phyloP scores from a whole-genome alignment of 1,284 basidiomycete species.

The Papiliotrema flavescens region DNA sequence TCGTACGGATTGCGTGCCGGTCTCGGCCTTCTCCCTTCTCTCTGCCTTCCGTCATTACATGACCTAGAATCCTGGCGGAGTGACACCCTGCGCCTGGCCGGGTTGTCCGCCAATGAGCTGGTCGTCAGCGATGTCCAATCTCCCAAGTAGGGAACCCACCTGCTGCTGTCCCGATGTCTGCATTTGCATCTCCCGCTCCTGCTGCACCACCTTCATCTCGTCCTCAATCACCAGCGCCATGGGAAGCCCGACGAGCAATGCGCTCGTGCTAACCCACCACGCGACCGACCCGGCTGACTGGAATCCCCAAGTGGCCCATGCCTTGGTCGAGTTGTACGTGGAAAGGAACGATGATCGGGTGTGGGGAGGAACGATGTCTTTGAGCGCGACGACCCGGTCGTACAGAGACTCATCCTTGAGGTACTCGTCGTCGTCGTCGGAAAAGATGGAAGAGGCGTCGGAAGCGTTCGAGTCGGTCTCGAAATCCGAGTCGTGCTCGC shows the following conservation, averaged over 20 bases:
- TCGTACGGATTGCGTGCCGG: not conserved
- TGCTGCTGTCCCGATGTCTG: slow-evolving; percentile 89
- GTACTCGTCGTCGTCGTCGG: slow-evolving; percentile 35
- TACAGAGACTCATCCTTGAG: slow-evolving; percentile 66
- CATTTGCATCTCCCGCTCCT: slow-evolving; percentile 91
- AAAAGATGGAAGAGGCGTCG: slow-evolving; percentile 22
- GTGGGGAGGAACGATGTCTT: slow-evolving; percentile 89
- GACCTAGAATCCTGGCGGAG: slow-evolving; percentile 45
- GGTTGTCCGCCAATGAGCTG: slow-evolving; percentile 10
- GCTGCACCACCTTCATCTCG: slow-evolving; percentile 87
- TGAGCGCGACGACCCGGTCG: slow-evolving; percentile 84
- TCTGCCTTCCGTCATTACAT: too few species aligned
- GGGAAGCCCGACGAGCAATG: slow-evolving; percentile 87
- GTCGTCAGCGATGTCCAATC: slow-evolving; percentile 5
- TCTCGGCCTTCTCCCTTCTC: not conserved
- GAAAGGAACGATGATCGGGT: slow-evolving; percentile 73
- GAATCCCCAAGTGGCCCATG: slow-evolving; percentile 57
- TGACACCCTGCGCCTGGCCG: slow-evolving; percentile 33
- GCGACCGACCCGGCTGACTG: slow-evolving; percentile 76
- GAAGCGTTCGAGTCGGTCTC: slow-evolving; percentile 35
- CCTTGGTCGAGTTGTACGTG: slow-evolving; percentile 60
- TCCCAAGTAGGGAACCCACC: slow-evolving; percentile 53
- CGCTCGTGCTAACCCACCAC: slow-evolving; percentile 93
- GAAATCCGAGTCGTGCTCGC: slow-evolving; percentile 39
- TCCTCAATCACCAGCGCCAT: slow-evolving; percentile 91